A percentile compares a stretch with the other conserved stretches of the same genome.
phyloP scores from a whole-genome alignment of 176 grass and related monocot species.

The Poa pratensis region DNA sequence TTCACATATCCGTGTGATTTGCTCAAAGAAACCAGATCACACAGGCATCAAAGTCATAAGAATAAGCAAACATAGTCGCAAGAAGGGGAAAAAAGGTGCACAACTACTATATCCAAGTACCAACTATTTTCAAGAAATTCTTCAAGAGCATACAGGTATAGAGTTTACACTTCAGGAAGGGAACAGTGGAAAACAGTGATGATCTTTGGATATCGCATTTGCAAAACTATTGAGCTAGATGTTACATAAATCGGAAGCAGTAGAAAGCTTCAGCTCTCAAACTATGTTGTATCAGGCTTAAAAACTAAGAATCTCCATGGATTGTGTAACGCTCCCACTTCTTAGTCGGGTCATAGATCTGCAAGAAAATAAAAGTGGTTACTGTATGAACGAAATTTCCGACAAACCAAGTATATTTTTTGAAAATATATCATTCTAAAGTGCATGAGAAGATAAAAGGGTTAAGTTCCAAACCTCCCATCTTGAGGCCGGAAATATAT shows the following conservation, averaged over 20 bases:
- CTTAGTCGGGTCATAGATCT: slow-evolving; percentile 97
- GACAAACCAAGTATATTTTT: neutral
- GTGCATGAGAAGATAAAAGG: slow-evolving; percentile 1
- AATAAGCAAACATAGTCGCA: neutral
- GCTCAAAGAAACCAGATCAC: neutral
- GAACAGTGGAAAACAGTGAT: neutral
- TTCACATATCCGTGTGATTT: neutral
- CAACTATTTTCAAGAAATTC: neutral
- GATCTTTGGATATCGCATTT: neutral
- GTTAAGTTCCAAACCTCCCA: slow-evolving; percentile 75
- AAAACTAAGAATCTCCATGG: slow-evolving; percentile 72
- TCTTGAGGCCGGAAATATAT: slow-evolving; percentile 99
- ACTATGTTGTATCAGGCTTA: neutral
- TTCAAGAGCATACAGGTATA: neutral
- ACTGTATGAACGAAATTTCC: neutral
- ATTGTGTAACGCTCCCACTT: slow-evolving; percentile 99
- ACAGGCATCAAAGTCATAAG: neutral
- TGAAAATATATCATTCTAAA: neutral
- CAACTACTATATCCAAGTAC: neutral
- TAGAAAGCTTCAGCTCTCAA: slow-evolving; percentile 6
- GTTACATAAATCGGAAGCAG: neutral
- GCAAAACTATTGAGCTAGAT: neutral
- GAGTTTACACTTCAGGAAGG: neutral
- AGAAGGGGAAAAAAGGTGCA: neutral
- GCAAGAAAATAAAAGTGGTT: slow-evolving; percentile 36